Conservation (phyloP, 1,284 basidiomycete genomes). For the Ustilago sp. region DNA sequence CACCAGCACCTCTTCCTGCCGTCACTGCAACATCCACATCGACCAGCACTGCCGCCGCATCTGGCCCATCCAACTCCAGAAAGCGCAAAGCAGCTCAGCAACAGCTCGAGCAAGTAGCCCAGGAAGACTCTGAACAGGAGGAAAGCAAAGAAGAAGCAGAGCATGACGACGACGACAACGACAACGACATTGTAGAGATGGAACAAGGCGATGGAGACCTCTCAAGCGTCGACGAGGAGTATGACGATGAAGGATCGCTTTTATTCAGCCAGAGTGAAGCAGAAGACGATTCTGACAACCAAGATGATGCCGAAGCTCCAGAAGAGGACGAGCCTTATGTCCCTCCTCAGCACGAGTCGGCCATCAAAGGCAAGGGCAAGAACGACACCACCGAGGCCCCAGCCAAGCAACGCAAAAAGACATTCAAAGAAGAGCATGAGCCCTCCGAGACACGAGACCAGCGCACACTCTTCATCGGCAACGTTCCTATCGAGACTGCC, state of each 20-base stretch:
- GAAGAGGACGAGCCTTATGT: conserved; percentile 48
- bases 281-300: conserved; percentile 17
- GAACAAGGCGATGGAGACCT: conserved; percentile 47
- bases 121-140: conserved; percentile 1
- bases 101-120: conserved; percentile 7
- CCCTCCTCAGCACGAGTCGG: conserved; percentile 70
- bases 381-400: conserved; percentile 26
- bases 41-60: conserved; percentile 8
- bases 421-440: conserved; percentile 56
- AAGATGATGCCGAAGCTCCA: conserved; percentile 19
- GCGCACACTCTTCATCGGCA: conserved; percentile 93
- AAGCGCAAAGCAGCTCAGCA: conserved; percentile 37
- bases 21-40: neutral
- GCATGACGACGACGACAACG: conserved; percentile 15
- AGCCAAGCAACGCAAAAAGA: conserved; percentile 43
- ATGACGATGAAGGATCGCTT: conserved; percentile 41
- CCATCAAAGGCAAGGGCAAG: conserved; percentile 38
- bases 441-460: conserved; percentile 73
- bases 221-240: conserved; percentile 32
- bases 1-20: conserved; percentile 21
- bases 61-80: conserved; percentile 23
- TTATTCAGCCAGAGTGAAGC: conserved; percentile 38
- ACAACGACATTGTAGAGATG: conserved; percentile 39
- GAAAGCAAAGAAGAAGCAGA: conserved; percentile 14
- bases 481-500: conserved; percentile 81